Percentiles rank a stretch among this genome's conserved stretches.
These are phyloP conservation scores for Lasiosphaeriaceae sp. DNA, from an alignment of 495 filamentous ascomycete genomes.

Conservation along the genomic window DNA sequence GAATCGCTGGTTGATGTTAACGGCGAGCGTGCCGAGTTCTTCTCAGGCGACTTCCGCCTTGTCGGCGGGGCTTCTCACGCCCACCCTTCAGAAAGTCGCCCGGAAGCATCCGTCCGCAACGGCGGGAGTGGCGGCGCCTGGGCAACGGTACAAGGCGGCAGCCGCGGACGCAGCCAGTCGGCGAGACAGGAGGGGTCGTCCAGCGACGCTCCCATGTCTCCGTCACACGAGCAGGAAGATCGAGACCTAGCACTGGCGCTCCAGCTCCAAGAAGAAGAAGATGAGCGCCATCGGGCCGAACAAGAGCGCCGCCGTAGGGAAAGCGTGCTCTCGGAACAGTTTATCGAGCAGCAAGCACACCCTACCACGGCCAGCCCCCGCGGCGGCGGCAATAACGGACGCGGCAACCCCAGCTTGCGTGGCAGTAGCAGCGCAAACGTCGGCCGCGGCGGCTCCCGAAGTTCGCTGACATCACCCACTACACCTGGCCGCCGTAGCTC, in stretches of 20 bases:
- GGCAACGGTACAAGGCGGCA: slow-evolving; percentile 44
- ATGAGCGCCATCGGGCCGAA: slow-evolving; percentile 56
- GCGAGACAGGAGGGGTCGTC: slow-evolving; percentile 21
- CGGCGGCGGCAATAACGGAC: slow-evolving; percentile 7
- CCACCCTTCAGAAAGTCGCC: slow-evolving; percentile 8
- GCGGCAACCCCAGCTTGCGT: background rate
- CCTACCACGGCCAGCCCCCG: slow-evolving; percentile 4
- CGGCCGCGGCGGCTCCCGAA: slow-evolving; percentile 10
- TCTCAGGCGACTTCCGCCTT: slow-evolving; percentile 83
- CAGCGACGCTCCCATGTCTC: slow-evolving; percentile 29
- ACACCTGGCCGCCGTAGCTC: slow-evolving; percentile 16
- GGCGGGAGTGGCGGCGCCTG: slow-evolving; percentile 34
- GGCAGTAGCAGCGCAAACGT: background rate
- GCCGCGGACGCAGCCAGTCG: slow-evolving; percentile 27
- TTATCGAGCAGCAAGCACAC: slow-evolving; percentile 51
- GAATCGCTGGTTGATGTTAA: slow-evolving; percentile 86
- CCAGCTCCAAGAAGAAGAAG: slow-evolving; percentile 80
- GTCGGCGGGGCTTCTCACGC: slow-evolving; percentile 56
- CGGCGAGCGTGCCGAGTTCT: slow-evolving; percentile 78
- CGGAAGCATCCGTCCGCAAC: background rate
- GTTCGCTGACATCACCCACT: slow-evolving; percentile 1
- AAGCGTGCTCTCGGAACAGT: slow-evolving; percentile 50
- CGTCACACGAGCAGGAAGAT: slow-evolving; percentile 63
- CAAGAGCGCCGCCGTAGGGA: slow-evolving; percentile 47
- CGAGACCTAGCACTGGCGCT: slow-evolving; percentile 74